Evolutionary conservation across 495 filamentous ascomycete genomes (phyloP).

Genomic region (Alectoria sarmentosa): DNA sequence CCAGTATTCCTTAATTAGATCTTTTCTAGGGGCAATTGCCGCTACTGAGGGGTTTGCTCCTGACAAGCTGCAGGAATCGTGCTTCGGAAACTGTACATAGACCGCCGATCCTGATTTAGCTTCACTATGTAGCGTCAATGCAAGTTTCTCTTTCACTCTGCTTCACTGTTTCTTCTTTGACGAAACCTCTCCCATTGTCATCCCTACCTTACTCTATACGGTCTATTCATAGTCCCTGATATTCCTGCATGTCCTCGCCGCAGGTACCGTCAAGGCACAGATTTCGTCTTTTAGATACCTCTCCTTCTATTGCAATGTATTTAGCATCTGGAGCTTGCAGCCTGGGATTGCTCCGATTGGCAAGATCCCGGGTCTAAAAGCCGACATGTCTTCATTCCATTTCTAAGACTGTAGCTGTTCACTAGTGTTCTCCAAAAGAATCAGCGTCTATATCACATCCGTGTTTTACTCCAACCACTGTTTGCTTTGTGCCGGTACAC

Average conservation of each 20-base stretch:
- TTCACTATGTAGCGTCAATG: neutral
- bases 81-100: neutral
- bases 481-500: constrained; percentile 1
- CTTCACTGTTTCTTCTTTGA: neutral
- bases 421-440: neutral
- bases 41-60: neutral
- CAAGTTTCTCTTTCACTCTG: neutral
- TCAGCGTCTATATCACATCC: neutral
- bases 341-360: constrained; percentile 1
- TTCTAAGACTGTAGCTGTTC: neutral
- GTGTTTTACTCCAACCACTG: neutral
- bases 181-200: neutral
- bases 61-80: neutral
- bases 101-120: neutral
- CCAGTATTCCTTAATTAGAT: neutral
- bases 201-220: neutral
- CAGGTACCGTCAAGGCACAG: neutral
- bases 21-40: neutral
- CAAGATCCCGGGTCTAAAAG: constrained; percentile 2
- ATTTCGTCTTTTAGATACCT: neutral
- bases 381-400: constrained; percentile 5
- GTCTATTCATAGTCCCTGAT: neutral
- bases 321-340: constrained; percentile 2
- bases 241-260: neutral
- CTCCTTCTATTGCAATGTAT: neutral